Evolutionary conservation across 305 asterid genomes (phyloP), one percentile per base, ranked within the genome.

Genomic region (Fraxinus ornus): DNA sequence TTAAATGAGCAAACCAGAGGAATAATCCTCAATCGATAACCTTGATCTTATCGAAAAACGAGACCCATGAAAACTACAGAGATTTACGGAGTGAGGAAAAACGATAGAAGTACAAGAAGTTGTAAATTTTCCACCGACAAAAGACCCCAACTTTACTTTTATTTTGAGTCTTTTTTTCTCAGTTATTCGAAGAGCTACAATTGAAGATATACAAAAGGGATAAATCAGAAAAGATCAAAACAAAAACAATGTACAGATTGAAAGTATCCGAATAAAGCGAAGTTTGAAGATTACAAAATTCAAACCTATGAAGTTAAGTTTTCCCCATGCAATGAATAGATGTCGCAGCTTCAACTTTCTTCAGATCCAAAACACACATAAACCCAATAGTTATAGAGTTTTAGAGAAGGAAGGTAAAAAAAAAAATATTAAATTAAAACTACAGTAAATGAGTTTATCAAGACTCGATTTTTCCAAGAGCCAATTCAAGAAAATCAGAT

Each of bases 91-190:
- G 17, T 13, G 17, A n/a, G 21, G n/a, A 84, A 75, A 30, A 32
- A 74, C 28, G 70, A 26, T 17, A 55, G 5, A 52, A 52, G 73
- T 5, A 37, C 77, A 83, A 57, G 75, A 78, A 33, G 19, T 79
- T 55, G 30, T 24, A 78, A 81, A 87, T 78, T 86, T 80, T 80
- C 90, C 89, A 88, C 92, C 91, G 90, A 89, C 92, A 79, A 80
- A 80, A 74, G 78, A 13, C 15, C n/a, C 75, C 57, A 52, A 78
- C 80, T 81, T 84, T 78, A 75, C 81, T 75, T 44, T 28, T 32
- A 26, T 62, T 75, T 22, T 75, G 84, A 80, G 77, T 80, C 83
- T 84, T 77, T 73, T 22, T 81, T 76, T 62, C 35, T 77, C 73
- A 70, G 83, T 73, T 72, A 77, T 75, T 81, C 71, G 78, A 86